Conservation (phyloP, 2,329 filamentous ascomycete genomes). For the Metarhizium humberi region DNA sequence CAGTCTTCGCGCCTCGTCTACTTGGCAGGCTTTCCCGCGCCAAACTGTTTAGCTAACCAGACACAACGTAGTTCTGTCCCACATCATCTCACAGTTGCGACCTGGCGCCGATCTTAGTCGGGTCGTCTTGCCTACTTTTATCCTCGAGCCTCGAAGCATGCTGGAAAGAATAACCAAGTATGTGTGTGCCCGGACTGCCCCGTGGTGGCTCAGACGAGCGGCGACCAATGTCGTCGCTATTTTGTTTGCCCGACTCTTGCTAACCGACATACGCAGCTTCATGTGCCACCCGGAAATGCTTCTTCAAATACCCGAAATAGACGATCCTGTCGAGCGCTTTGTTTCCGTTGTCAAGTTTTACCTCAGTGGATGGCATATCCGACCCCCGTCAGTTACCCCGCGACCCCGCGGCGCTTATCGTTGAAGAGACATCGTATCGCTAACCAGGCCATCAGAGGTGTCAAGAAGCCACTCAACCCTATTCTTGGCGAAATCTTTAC, state of each 20-base stretch:
- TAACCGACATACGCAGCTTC: conserved; percentile 52
- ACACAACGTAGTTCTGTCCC: conserved; percentile 63
- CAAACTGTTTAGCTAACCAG: conserved; percentile 1
- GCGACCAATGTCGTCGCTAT: background rate
- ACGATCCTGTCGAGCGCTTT: conserved; percentile 84
- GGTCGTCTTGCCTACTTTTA: conserved; percentile 93
- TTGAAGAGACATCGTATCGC: background rate
- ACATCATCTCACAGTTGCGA: conserved; percentile 94
- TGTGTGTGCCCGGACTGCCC: conserved; percentile 18
- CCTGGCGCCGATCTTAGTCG: conserved; percentile 91
- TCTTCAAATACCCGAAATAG: conserved; percentile 74
- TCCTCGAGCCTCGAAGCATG: conserved; percentile 96
- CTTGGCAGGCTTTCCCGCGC: conserved; percentile 6
- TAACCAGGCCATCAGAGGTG: conserved; percentile 51
- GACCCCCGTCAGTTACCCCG: conserved; percentile 65
- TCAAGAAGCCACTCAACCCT: conserved; percentile 96
- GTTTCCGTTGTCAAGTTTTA: conserved; percentile 97
- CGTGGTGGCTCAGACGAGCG: background rate
- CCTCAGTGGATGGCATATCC: conserved; percentile 97
- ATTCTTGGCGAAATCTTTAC: conserved; percentile 92
- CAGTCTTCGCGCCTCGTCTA: background rate
- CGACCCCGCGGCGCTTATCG: background rate
- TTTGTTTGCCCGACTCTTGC: background rate
- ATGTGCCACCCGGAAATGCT: conserved; percentile 98
- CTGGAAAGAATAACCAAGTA: conserved; percentile 97